Evolutionary conservation across 768 basidiomycete genomes (phyloP).

Genomic region (Tricholomella constricta): DNA sequence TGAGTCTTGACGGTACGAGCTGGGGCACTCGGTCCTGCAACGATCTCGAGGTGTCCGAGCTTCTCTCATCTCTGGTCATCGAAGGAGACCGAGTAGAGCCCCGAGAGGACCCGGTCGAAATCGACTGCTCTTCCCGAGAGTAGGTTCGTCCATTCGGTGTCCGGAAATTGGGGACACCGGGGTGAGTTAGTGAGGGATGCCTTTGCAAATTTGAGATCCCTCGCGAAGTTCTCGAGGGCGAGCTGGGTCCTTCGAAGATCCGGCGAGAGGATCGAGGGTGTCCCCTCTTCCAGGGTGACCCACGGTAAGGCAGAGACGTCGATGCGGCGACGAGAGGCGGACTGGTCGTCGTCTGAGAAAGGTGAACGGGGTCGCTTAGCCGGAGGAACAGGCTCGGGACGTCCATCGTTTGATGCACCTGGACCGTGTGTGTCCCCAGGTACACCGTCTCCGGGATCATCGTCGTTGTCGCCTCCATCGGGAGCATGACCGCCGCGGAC

Average conservation of each 20-base stretch:
- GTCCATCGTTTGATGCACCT: background rate
- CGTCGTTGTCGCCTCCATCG: background rate
- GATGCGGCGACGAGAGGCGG: background rate
- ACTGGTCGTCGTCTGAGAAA: background rate
- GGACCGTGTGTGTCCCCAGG: background rate
- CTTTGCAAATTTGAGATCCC: constrained; percentile 14
- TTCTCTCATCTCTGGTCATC: background rate
- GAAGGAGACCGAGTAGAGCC: constrained; percentile 15
- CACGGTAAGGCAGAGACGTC: background rate
- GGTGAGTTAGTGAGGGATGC: constrained; percentile 13
- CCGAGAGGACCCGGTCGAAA: constrained; percentile 28
- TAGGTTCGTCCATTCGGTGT: constrained; percentile 26
- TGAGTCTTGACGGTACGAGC: constrained; percentile 12
- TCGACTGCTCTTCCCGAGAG: no score
- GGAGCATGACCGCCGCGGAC: background rate
- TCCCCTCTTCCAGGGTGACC: background rate
- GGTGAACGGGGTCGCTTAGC: background rate
- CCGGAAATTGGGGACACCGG: constrained; percentile 27
- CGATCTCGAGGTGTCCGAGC: no score
- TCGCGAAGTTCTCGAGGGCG: constrained; percentile 13
- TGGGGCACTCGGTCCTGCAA: constrained; percentile 1
- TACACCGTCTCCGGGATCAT: background rate
- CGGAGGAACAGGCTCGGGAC: background rate
- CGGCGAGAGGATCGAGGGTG: background rate
- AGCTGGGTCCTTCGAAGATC: constrained; percentile 13